These are phyloP conservation scores for Neurospora tetrasperma DNA, from an alignment of 495 filamentous ascomycete genomes.

Conservation along the genomic window DNA sequence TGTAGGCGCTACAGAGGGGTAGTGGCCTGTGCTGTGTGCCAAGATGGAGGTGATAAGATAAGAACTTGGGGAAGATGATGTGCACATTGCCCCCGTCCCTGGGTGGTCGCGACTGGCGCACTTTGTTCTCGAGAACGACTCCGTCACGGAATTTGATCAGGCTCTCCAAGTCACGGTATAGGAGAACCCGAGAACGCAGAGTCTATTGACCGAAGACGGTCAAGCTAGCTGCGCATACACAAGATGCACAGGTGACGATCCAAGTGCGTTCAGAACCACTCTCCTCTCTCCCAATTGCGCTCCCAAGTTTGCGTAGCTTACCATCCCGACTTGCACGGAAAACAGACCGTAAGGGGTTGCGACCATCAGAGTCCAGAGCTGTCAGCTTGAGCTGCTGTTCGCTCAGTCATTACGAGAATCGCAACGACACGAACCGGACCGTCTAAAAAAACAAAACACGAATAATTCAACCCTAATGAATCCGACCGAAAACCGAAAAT, in stretches of 20 bases:
- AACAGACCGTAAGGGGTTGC: not conserved
- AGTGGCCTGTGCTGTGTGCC: not conserved
- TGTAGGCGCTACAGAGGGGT: not conserved
- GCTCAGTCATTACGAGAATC: not conserved
- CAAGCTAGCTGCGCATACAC: not conserved
- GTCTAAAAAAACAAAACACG: no score
- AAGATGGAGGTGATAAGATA: not conserved
- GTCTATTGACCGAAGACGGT: not conserved
- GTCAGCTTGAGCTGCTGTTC: not conserved
- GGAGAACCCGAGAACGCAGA: not conserved
- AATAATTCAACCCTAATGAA: no score
- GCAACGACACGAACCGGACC: not conserved
- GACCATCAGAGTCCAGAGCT: not conserved
- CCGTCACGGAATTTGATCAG: not conserved
- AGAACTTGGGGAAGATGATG: not conserved
- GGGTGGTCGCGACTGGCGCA: not conserved
- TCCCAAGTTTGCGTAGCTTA: not conserved
- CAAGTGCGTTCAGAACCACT: not conserved
- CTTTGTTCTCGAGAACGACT: not conserved
- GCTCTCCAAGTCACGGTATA: not conserved
- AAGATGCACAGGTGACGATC: not conserved
- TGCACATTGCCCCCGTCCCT: not conserved
- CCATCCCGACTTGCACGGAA: not conserved
- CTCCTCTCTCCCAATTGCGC: not conserved
- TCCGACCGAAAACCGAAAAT: conserved; percentile 20